Evolutionary conservation across 139 green algal genomes (phyloP), one percentile per base, ranked within the genome.

Genomic region (Coccomyxa sp.): DNA sequence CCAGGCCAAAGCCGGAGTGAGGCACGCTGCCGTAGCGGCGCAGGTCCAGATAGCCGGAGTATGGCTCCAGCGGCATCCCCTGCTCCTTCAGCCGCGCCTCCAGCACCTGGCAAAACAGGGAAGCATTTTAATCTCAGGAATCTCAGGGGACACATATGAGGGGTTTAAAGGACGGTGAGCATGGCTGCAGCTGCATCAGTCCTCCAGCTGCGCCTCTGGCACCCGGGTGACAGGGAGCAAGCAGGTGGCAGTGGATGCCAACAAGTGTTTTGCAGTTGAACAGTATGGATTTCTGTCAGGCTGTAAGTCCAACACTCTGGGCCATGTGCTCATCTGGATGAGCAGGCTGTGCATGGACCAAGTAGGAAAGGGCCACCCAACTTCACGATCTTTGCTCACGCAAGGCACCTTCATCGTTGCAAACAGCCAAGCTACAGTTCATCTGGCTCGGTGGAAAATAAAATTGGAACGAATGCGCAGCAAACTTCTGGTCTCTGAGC

Each of bases 41-140:
- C 68, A 99, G 85, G 91, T 99, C 97, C 25, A 99, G 86, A 91
- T 99, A 99, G 79, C 86, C 94, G 81, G 93, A 91, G 86, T 98
- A 99, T 1, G 89, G 63, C 66, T 94, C 93, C 58, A 92, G 12
- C n/a, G 92, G 87, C 90, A 98, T 95, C 84, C 92, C 94, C 58
- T 82, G 67, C 30, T 94, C 93, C 21, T 85, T 32, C 57, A 98
- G 91, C 31, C 95, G 90, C 71, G 38, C 3, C 80, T 92, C 81
- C 79, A 98, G 89, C 58, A 96, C 86, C 79, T 88, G 81, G 13
- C 71, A n/a, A n/a, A 3, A 78, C 27, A 45, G 31, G 21, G 13
- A 32, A 79, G 23, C 23, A 58, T 23, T 27, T n/a, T n/a, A n/a
- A n/a, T n/a, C n/a, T 58, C n/a, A 38, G 13, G 25, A 79, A n/a